Evolutionary conservation across 163 green algal species (phyloP), one percentile per base, ranked within the genome.

Genomic region (Scenedesmus sp.): DNA sequence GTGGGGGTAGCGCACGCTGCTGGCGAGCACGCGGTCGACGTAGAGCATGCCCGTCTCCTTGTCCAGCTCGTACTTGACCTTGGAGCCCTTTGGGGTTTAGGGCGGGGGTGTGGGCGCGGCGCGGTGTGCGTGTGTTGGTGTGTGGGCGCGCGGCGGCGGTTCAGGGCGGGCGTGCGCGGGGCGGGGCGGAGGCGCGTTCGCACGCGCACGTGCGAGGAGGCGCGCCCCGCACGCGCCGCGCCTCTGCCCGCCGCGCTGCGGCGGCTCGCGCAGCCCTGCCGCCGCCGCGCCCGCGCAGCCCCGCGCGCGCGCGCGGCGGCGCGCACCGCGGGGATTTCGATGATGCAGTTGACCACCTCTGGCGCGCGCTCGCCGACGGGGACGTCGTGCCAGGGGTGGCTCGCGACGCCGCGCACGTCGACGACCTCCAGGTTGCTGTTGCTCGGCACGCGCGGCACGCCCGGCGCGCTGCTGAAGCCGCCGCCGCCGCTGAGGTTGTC

Each of bases 21-120:
- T 94, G 79, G 94, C 95, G 33, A 98, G 86, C 20, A 97, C 84
- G 17, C 94, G 86, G 83, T 98, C 94, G 2, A 98, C 93, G 65
- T 93, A 91, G 58, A 88, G 48, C 78, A 88, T 69, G 33, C 84
- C 84, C 4, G 81, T 84, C 11, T 81, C 72, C 47, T 86, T 82
- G 75, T 75, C 91, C 34, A 96, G 84, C 70, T 96, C 91, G 77
- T 95, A 96, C 70, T 96, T 96, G 42, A 95, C 88, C 75, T 92
- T 91, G n/a, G 53, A 83, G 24, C 80, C 83, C 45, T 82, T 60
- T 26, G 28, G 15, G 42, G 53, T n/a, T n/a, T n/a, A n/a, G n/a
- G n/a, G n/a, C n/a, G n/a, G n/a, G n/a, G n/a, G n/a, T n/a, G n/a
- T n/a, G n/a, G n/a, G n/a, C n/a, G n/a, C n/a, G n/a, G n/a, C n/a